Conservation (phyloP, 805 yeast genomes). For the Candida awuae region DNA sequence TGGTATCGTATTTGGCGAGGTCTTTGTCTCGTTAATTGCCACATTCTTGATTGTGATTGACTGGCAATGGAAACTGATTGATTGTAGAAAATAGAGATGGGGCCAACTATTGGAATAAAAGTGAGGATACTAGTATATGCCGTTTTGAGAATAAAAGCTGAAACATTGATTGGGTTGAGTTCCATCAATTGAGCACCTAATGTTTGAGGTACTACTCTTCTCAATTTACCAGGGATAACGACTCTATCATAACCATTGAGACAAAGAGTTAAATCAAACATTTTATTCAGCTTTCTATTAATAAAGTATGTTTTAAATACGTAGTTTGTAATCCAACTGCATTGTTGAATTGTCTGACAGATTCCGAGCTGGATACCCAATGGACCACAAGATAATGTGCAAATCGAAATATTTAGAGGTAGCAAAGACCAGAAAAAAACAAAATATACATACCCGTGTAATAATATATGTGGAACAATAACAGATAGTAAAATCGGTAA, state of each 20-base stretch:
- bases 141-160: neutral
- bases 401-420: slow-evolving; percentile 20
- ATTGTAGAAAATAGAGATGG: slow-evolving; percentile 15
- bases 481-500: slow-evolving; percentile 23
- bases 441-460: slow-evolving; percentile 17
- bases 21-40: slow-evolving; percentile 21
- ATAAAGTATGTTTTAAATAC: slow-evolving; percentile 21
- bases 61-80: slow-evolving; percentile 16
- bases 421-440: slow-evolving; percentile 17
- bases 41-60: slow-evolving; percentile 16
- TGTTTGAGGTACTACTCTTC: slow-evolving; percentile 23
- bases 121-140: slow-evolving; percentile 15
- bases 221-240: slow-evolving; percentile 29
- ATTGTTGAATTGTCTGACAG: slow-evolving; percentile 21
- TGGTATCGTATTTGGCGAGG: slow-evolving; percentile 22
- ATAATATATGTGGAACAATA: slow-evolving; percentile 18
- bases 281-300: slow-evolving; percentile 19
- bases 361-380: slow-evolving; percentile 22
- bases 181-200: slow-evolving; percentile 18
- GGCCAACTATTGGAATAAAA: slow-evolving; percentile 22
- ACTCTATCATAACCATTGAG: slow-evolving; percentile 21
- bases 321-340: slow-evolving; percentile 19
- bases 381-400: slow-evolving; percentile 22
- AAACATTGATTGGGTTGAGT: slow-evolving; percentile 9
- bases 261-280: slow-evolving; percentile 25